phyloP scores from a whole-genome alignment of 2,329 filamentous ascomycete genomes.

The Penicillium sp. region DNA sequence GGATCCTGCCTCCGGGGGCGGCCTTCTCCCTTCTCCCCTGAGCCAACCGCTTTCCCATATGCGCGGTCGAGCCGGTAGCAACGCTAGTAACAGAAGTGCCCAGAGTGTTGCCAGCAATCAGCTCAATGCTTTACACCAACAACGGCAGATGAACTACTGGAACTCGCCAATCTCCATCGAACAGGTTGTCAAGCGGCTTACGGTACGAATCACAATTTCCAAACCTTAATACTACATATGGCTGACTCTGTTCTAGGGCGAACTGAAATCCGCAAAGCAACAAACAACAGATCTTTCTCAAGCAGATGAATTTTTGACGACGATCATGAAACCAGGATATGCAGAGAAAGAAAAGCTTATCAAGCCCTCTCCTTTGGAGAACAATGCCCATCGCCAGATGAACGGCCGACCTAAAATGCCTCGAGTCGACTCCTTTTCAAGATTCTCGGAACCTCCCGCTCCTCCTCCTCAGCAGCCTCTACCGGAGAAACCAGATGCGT shows the following conservation, averaged over 20 bases:
- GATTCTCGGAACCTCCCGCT: constrained; percentile 86
- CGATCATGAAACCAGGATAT: constrained; percentile 64
- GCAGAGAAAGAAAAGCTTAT: constrained; percentile 41
- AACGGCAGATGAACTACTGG: constrained; percentile 72
- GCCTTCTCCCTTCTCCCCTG: constrained; percentile 60
- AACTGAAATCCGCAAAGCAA: constrained; percentile 81
- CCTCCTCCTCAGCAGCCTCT: constrained; percentile 87
- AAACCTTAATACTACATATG: constrained; percentile 15
- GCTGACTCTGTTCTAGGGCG: constrained; percentile 52
- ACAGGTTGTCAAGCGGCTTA: constrained; percentile 79
- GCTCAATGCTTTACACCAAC: constrained; percentile 55
- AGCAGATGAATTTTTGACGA: constrained; percentile 70
- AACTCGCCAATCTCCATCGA: constrained; percentile 84
- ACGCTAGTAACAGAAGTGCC: constrained; percentile 52
- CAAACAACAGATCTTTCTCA: constrained; percentile 78
- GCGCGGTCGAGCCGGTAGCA: constrained; percentile 61
- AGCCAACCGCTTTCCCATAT: constrained; percentile 58
- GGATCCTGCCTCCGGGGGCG: constrained; percentile 64
- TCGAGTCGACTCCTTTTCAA: constrained; percentile 66
- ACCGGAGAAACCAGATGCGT: constrained; percentile 78
- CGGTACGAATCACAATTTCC: constrained; percentile 44
- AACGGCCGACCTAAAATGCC: constrained; percentile 42
- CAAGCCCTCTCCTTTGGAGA: constrained; percentile 41
- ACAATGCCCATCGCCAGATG: constrained; percentile 37
- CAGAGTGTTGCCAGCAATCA: constrained; percentile 50